phyloP scores from a whole-genome alignment of 2,329 filamentous ascomycete genomes.

The Colletotrichum abscissum region DNA sequence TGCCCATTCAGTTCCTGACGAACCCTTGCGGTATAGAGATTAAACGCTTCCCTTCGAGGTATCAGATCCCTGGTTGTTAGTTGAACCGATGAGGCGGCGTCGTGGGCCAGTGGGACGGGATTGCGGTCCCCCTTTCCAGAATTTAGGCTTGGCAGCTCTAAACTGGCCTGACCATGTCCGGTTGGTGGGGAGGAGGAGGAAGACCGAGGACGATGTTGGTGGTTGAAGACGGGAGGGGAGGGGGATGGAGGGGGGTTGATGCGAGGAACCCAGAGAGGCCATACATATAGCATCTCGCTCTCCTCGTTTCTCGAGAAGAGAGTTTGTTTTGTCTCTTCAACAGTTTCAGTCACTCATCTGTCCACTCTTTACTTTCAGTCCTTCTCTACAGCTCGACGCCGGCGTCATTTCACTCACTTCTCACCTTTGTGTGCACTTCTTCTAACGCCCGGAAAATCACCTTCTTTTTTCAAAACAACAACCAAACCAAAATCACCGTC shows the following conservation, averaged over 20 bases:
- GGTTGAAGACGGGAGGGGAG: neutral
- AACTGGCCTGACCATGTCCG: constrained; percentile 16
- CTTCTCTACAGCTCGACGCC: constrained; percentile 34
- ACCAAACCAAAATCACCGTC: neutral
- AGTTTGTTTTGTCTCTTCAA: constrained; percentile 4
- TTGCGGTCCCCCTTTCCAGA: constrained; percentile 23
- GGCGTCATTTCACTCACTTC: constrained; percentile 33
- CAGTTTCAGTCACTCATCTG: constrained; percentile 33
- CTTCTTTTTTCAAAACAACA: constrained; percentile 16
- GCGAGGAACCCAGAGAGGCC: neutral
- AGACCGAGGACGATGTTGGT: neutral
- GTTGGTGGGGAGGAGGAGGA: neutral
- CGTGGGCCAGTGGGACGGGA: constrained; percentile 14
- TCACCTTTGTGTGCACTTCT: constrained; percentile 31
- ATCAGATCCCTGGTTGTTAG: neutral
- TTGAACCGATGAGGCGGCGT: constrained; percentile 24
- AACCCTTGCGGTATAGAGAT: constrained; percentile 14
- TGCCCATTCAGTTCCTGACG: neutral
- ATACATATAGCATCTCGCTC: constrained; percentile 22
- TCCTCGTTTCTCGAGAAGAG: neutral
- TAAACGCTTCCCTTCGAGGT: constrained; percentile 6
- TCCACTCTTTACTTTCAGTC: constrained; percentile 34
- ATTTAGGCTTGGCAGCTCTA: constrained; percentile 19
- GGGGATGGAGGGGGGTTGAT: neutral
- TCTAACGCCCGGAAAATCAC: constrained; percentile 29